Evolutionary conservation across 2,329 filamentous ascomycete species (phyloP), one percentile per base, ranked within the genome.

Genomic region (Trichoderma guizhouense): DNA sequence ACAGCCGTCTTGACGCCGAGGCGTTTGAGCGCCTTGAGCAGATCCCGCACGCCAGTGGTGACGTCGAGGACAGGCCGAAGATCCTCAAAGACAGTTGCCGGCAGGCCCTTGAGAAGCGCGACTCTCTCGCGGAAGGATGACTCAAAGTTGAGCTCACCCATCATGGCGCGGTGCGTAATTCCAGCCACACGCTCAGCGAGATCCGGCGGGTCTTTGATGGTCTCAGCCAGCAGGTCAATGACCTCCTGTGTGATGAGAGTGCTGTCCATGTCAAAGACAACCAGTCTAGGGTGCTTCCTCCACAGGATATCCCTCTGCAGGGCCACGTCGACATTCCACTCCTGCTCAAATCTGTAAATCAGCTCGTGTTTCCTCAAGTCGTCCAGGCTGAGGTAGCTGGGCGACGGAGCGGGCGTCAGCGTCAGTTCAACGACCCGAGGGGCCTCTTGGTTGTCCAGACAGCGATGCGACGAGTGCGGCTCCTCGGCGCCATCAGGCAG

Each of bases 261-360:
- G 81, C 92, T 96, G 84, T 99, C 96, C 96, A 99, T 99, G 81
- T 99, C 96, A 79, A 99, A 99, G 36, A 98, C 93, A 4, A 95
- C 94, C 12, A 98, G 86, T 9, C 95, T 89, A 75, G 95, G 95
- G 81, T 97, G 89, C 32, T 91, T 88, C 72, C 94, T 87, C 85
- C 91, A 94, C 36, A 95, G 85, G 34, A 85, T 88, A 78, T 95
- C 93, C 53, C 82, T 82, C 81, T 97, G 93, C 74, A 97, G 85
- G 24, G 93, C 89, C 15, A 95, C 91, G 81, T 97, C 93, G 53
- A 96, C 91, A 78, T 94, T 95, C 93, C 93, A 97, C 80, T 95
- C 92, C 74, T 90, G 88, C 86, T 97, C 93, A 78, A 97, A 97
- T 21, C 90, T 88, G 84, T 93, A 94, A 72, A 97, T 90, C 72